Percentiles rank a stretch among this genome's conserved stretches.
These are phyloP conservation scores for Fusarium annulatum DNA, from an alignment of 2,329 filamentous ascomycete species.

Conservation along the genomic window DNA sequence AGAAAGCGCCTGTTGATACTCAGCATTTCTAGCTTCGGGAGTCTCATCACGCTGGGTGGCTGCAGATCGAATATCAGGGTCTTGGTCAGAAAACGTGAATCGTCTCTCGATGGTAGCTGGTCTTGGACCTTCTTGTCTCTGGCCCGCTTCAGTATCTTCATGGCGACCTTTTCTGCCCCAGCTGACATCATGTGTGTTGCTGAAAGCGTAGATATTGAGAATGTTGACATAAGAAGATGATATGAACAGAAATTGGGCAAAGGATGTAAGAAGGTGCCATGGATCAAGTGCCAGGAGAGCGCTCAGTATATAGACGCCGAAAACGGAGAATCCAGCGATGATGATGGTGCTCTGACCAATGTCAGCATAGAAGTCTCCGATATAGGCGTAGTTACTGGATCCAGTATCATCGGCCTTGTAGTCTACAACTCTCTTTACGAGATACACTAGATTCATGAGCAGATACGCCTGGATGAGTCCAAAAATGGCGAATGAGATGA, in stretches of 20 bases:
- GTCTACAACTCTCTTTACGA: too few relatives aligned
- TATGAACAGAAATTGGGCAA: background rate
- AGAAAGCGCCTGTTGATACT: background rate
- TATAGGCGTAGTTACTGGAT: background rate
- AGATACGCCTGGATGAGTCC: slow-evolving; percentile 11
- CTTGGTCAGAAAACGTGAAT: background rate
- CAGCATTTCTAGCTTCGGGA: background rate
- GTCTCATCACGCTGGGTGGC: background rate
- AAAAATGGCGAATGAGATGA: slow-evolving; percentile 20
- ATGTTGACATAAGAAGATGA: slow-evolving; percentile 10
- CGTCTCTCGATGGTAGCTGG: background rate
- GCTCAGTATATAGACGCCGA: background rate
- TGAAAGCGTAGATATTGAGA: slow-evolving; percentile 10
- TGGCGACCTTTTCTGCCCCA: background rate
- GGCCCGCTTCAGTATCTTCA: background rate
- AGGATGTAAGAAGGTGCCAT: background rate
- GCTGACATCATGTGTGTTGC: slow-evolving; percentile 6
- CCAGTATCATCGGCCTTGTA: background rate
- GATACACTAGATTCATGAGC: slow-evolving; percentile 1
- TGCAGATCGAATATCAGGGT: background rate
- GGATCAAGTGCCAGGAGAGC: background rate
- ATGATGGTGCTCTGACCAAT: background rate
- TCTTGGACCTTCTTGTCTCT: background rate
- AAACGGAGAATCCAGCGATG: background rate
- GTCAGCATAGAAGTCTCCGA: slow-evolving; percentile 5